A percentile compares a stretch with the other conserved stretches of the same genome.
phyloP scores from a whole-genome alignment of 2,329 filamentous ascomycete genomes.

The Alternaria alternata region DNA sequence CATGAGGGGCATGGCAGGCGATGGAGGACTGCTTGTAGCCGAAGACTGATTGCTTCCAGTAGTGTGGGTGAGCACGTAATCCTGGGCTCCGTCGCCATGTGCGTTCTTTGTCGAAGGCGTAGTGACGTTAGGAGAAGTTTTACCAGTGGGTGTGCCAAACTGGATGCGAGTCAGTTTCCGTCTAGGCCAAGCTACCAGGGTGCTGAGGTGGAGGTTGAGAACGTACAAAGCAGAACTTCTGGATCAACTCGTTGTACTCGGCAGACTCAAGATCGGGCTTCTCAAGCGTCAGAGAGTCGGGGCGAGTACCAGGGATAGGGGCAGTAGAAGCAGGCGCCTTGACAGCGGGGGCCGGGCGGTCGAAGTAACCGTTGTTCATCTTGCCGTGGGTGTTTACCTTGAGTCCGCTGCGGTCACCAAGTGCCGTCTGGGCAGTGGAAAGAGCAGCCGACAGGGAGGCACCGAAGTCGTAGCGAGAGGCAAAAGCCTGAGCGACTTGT shows the following conservation, averaged over 20 bases:
- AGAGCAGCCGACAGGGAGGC: constrained; percentile 88
- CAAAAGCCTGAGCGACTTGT: constrained; percentile 75
- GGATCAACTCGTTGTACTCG: constrained; percentile 95
- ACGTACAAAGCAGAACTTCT: constrained; percentile 99
- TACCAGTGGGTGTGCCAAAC: constrained; percentile 60
- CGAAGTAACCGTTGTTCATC: constrained; percentile 39
- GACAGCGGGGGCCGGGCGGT: constrained; percentile 54
- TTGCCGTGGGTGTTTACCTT: constrained; percentile 37
- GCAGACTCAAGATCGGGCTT: constrained; percentile 80
- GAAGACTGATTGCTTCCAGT: constrained; percentile 47
- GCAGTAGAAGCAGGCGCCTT: constrained; percentile 34
- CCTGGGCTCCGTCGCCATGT: constrained; percentile 41
- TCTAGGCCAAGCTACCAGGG: constrained; percentile 44
- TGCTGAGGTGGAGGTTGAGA: constrained; percentile 52
- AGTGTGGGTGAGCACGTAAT: constrained; percentile 36
- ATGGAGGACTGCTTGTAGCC: constrained; percentile 48
- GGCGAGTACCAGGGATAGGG: constrained; percentile 55
- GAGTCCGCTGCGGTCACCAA: constrained; percentile 64
- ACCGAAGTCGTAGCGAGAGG: constrained; percentile 93
- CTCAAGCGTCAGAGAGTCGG: constrained; percentile 64
- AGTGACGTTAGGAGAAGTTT: constrained; percentile 47
- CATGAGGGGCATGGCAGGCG: constrained; percentile 41
- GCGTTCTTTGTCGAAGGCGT: constrained; percentile 32
- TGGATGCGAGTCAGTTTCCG: constrained; percentile 54
- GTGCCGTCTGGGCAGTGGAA: constrained; percentile 72